A percentile compares a stretch with the other conserved stretches of the same genome.
phyloP scores from a whole-genome alignment of 148 eudicot genomes.

The Amaranthus cruentus region DNA sequence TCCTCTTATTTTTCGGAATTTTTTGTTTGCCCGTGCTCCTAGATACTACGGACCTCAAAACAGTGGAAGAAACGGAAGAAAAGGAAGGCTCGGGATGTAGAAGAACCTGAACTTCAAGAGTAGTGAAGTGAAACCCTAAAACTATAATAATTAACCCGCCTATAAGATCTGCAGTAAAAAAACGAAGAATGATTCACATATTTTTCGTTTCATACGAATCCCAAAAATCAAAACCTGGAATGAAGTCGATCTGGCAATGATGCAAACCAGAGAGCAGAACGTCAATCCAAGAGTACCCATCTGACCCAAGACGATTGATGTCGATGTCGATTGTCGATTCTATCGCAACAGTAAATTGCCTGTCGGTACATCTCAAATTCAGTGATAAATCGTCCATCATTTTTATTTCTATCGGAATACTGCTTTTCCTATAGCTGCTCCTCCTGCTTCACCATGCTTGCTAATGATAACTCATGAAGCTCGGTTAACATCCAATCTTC shows the following conservation, averaged over 20 bases:
- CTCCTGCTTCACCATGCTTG: slow-evolving; percentile 45
- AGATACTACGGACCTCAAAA: slow-evolving; percentile 15
- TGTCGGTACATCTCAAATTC: neutral
- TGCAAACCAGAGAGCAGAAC: slow-evolving; percentile 18
- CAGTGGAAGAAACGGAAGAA: slow-evolving; percentile 12
- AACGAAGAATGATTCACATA: slow-evolving; percentile 20
- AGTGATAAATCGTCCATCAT: neutral
- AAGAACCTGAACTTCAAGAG: slow-evolving; percentile 27
- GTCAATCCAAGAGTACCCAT: slow-evolving; percentile 23
- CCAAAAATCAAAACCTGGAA: slow-evolving; percentile 31
- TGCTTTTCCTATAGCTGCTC: slow-evolving; percentile 9
- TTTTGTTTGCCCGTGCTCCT: slow-evolving; percentile 4
- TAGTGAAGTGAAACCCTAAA: slow-evolving; percentile 15
- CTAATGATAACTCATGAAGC: slow-evolving; percentile 73
- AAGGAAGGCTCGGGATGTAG: slow-evolving; percentile 7
- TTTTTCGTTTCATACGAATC: slow-evolving; percentile 31
- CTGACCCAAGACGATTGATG: slow-evolving; percentile 7
- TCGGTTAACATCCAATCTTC: slow-evolving; percentile 96
- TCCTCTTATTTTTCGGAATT: neutral
- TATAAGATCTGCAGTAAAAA: slow-evolving; percentile 23
- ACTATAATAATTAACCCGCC: slow-evolving; percentile 27
- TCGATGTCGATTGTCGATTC: neutral
- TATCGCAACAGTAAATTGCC: slow-evolving; percentile 17
- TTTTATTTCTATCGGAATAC: slow-evolving; percentile 12
- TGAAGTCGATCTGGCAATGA: slow-evolving; percentile 22